A percentile compares a stretch with the other conserved stretches of the same genome.
These are phyloP conservation scores for Rhodosorus marinus DNA, from an alignment of 23 red algal genomes.

Conservation along the genomic window DNA sequence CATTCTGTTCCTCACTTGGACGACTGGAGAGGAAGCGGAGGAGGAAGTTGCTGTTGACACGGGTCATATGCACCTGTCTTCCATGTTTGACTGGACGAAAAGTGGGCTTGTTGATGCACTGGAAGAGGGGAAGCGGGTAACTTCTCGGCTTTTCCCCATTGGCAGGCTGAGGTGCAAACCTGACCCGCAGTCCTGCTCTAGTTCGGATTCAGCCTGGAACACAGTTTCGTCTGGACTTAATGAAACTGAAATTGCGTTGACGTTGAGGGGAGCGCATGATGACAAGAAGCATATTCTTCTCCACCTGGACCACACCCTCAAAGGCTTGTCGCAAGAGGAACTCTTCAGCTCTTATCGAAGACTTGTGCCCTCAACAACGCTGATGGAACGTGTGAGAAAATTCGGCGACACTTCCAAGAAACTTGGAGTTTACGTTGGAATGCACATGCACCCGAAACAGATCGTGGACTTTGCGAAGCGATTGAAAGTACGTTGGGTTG, in stretches of 20 bases:
- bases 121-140: neutral
- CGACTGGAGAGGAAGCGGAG: neutral
- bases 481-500: too few relatives aligned
- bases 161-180: neutral
- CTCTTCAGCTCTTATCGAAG: constrained; percentile 5
- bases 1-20: neutral
- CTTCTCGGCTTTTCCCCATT: too few relatives aligned
- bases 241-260: neutral
- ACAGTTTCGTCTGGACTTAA: neutral
- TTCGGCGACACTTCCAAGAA: neutral
- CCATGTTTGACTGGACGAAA: too few relatives aligned
- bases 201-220: neutral
- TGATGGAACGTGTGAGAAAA: constrained; percentile 8
- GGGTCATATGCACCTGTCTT: too few relatives aligned
- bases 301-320: constrained; percentile 28
- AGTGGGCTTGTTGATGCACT: neutral
- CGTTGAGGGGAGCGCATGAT: neutral
- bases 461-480: constrained; percentile 7
- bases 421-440: constrained; percentile 37
- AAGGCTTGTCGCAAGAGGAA: constrained; percentile 1
- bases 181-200: neutral
- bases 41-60: neutral
- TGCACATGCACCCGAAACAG: constrained; percentile 3
- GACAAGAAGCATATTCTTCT: constrained; percentile 20
- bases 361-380: constrained; percentile 15